Percentiles rank a stretch among this genome's conserved stretches.
These are phyloP conservation scores for Pseudoturritis turrita DNA, from an alignment of 345 rosid genomes.

Conservation along the genomic window DNA sequence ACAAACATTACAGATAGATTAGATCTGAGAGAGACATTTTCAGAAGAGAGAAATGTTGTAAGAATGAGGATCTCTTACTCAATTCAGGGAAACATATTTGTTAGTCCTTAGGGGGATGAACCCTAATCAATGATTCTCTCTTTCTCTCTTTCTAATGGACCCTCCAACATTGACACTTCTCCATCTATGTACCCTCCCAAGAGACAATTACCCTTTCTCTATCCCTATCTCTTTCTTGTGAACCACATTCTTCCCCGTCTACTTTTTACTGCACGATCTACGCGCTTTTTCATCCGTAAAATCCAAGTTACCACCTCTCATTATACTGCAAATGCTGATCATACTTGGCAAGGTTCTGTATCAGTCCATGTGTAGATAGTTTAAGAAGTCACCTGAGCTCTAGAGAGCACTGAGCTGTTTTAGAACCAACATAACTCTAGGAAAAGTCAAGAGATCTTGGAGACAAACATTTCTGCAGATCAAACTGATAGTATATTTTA, in stretches of 20 bases:
- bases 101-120: slow-evolving; percentile 29
- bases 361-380: neutral
- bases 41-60: slow-evolving; percentile 25
- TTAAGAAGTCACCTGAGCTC: slow-evolving; percentile 13
- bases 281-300: neutral
- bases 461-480: slow-evolving; percentile 6
- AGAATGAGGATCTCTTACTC: slow-evolving; percentile 31
- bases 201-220: slow-evolving; percentile 21
- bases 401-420: neutral
- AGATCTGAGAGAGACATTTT: slow-evolving; percentile 29
- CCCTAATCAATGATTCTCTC: slow-evolving; percentile 22
- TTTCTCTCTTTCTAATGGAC: slow-evolving; percentile 22
- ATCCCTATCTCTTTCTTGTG: slow-evolving; percentile 29
- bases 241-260: slow-evolving; percentile 19
- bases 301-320: neutral
- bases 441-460: slow-evolving; percentile 4
- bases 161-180: slow-evolving; percentile 31
- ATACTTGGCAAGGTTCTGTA: neutral
- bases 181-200: slow-evolving; percentile 24
- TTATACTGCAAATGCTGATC: neutral
- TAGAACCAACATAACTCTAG: neutral
- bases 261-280: neutral
- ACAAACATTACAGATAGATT: slow-evolving; percentile 30
- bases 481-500: slow-evolving; percentile 32
- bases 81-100: slow-evolving; percentile 5